phyloP scores from a whole-genome alignment of 345 rosid genomes.

The Nephelium lappaceum region DNA sequence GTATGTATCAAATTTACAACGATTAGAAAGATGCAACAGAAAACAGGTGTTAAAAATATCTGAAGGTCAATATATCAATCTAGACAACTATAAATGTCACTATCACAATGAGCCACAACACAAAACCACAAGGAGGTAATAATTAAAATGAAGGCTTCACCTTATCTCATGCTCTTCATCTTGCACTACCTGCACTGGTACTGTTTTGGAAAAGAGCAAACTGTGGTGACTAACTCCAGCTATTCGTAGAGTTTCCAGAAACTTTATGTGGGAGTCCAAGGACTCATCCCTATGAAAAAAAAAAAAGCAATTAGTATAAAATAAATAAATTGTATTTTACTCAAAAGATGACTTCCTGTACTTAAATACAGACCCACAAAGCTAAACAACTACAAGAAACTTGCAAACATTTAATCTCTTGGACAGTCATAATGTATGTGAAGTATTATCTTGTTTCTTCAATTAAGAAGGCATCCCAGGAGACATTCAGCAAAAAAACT shows the following conservation, averaged over 20 bases:
- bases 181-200: conserved; percentile 60
- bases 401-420: not conserved
- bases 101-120: not conserved
- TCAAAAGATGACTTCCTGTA: not conserved
- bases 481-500: not conserved
- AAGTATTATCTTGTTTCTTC: not conserved
- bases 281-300: conserved; percentile 55
- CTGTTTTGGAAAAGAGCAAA: conserved; percentile 85
- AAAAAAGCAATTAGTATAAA: not conserved
- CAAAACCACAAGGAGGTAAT: not conserved
- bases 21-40: not conserved
- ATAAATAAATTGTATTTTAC: not conserved
- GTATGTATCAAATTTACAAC: not conserved
- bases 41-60: not conserved
- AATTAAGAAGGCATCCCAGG: not conserved
- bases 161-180: conserved; percentile 65
- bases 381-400: not conserved
- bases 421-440: not conserved
- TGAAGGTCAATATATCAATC: not conserved
- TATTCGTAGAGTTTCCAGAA: conserved; percentile 75
- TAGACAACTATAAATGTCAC: not conserved
- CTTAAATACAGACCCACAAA: not conserved
- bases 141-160: conserved; percentile 32
- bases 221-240: conserved; percentile 99
- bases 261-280: conserved; percentile 64